phyloP scores from a whole-genome alignment of 2,329 filamentous ascomycete species.

The Fusarium subtropicale region DNA sequence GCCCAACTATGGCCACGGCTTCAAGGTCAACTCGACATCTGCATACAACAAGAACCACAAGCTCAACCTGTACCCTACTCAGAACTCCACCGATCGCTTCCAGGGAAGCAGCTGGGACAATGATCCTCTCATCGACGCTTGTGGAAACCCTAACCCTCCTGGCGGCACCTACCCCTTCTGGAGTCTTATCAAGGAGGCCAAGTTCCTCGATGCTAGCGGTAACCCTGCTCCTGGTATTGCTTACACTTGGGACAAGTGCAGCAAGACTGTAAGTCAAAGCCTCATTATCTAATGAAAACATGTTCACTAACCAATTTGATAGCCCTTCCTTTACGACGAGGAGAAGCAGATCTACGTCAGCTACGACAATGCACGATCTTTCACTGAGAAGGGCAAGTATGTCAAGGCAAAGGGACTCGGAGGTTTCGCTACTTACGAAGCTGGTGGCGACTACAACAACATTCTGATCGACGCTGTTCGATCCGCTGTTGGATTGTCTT shows the following conservation, averaged over 20 bases:
- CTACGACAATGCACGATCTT: constrained; percentile 34
- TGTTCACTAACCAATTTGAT: not conserved
- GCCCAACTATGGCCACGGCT: constrained; percentile 37
- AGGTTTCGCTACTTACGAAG: constrained; percentile 37
- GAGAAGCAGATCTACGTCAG: constrained; percentile 37
- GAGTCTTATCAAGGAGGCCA: constrained; percentile 40
- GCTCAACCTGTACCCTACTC: constrained; percentile 30
- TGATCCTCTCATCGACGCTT: constrained; percentile 28
- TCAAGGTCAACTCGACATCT: constrained; percentile 30
- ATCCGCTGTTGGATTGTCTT: constrained; percentile 15
- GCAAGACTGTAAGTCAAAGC: constrained; percentile 30
- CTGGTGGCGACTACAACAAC: constrained; percentile 41
- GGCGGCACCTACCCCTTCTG: constrained; percentile 38
- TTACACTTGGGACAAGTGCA: constrained; percentile 34
- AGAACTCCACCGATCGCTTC: constrained; percentile 39
- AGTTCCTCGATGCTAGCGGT: constrained; percentile 23
- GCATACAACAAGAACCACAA: constrained; percentile 15
- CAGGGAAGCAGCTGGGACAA: constrained; percentile 42
- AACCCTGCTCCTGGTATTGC: constrained; percentile 32
- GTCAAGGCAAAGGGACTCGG: constrained; percentile 24
- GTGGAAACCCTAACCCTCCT: constrained; percentile 31
- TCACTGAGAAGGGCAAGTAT: constrained; percentile 34
- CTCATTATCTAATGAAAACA: accelerated
- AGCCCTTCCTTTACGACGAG: constrained; percentile 32
- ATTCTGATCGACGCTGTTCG: constrained; percentile 39